A percentile compares a stretch with the other conserved stretches of the same genome.
phyloP scores from a whole-genome alignment of 208 protist genomes.

The Crithidia bombi region DNA sequence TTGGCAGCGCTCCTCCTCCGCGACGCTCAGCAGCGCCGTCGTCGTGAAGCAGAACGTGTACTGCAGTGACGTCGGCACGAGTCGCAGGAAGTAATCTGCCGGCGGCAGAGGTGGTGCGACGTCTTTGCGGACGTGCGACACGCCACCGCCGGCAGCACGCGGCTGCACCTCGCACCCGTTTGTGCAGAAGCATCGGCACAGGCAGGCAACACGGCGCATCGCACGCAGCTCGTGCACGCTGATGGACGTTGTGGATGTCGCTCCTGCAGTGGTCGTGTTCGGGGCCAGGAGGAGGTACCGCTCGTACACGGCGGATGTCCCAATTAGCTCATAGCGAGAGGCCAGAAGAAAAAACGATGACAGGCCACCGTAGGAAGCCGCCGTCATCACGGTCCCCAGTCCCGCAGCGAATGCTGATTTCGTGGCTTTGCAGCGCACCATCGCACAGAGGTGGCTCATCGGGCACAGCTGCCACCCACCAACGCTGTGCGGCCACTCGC shows the following conservation, averaged over 20 bases:
- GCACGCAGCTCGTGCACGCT: constrained; percentile 23
- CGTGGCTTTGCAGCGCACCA: constrained; percentile 7
- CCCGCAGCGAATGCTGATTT: not conserved
- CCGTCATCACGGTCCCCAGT: not conserved
- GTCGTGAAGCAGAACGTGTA: constrained; percentile 53
- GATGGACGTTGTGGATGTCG: constrained; percentile 9
- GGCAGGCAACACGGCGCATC: constrained; percentile 29
- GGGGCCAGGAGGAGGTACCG: constrained; percentile 37
- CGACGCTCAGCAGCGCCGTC: constrained; percentile 43
- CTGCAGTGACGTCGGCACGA: constrained; percentile 32
- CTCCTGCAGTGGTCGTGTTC: not conserved
- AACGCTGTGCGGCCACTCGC: constrained; percentile 42
- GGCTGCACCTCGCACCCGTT: constrained; percentile 17
- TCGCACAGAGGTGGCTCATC: constrained; percentile 36
- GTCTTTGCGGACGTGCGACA: not conserved
- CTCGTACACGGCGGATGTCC: constrained; percentile 51
- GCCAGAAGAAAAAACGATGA: constrained; percentile 24
- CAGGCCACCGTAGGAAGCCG: not conserved
- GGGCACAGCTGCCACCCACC: constrained; percentile 47
- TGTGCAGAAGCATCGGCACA: constrained; percentile 34
- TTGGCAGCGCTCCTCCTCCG: constrained; percentile 34
- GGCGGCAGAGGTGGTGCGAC: constrained; percentile 19
- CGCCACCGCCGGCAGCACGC: not conserved
- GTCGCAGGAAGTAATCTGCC: constrained; percentile 35
- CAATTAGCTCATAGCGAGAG: constrained; percentile 51